phyloP scores from a whole-genome alignment of 257 asterid species.

The Scutellaria baicalensis region DNA sequence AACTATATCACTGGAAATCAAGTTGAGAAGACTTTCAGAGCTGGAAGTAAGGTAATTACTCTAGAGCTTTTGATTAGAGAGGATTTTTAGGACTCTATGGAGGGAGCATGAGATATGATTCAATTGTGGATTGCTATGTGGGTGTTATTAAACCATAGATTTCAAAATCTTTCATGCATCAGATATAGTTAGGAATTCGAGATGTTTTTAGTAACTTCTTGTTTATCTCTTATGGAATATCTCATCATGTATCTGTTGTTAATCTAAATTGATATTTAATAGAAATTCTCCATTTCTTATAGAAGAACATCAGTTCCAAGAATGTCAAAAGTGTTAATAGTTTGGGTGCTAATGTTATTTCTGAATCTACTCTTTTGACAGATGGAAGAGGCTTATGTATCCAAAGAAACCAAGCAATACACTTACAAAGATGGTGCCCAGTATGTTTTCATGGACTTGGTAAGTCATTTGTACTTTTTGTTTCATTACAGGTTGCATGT shows the following conservation, averaged over 20 bases:
- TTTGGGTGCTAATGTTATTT: conserved; percentile 1
- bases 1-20: conserved; percentile 78
- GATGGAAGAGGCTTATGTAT: conserved; percentile 81
- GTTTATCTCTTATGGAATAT: too few relatives aligned
- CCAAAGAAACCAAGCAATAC: conserved; percentile 82
- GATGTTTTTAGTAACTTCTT: too few relatives aligned
- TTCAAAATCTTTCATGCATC: too few relatives aligned
- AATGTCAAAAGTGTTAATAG: background rate
- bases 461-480: conserved; percentile 6
- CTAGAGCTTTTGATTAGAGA: background rate
- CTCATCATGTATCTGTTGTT: too few relatives aligned
- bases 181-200: too few relatives aligned
- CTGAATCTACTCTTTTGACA: conserved; percentile 25
- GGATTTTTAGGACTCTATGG: too few relatives aligned
- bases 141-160: too few relatives aligned
- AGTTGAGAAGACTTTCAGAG: conserved; percentile 84
- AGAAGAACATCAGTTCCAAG: background rate
- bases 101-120: too few relatives aligned
- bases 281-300: too few relatives aligned
- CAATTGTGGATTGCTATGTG: background rate
- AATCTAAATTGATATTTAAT: too few relatives aligned
- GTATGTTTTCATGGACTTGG: conserved; percentile 95
- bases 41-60: conserved; percentile 82
- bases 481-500: background rate
- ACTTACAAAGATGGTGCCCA: conserved; percentile 91